Percentiles rank a stretch among this genome's conserved stretches.
These are phyloP conservation scores for Nakazawaea anatomiae DNA, from an alignment of 805 yeast genomes.

Conservation along the genomic window DNA sequence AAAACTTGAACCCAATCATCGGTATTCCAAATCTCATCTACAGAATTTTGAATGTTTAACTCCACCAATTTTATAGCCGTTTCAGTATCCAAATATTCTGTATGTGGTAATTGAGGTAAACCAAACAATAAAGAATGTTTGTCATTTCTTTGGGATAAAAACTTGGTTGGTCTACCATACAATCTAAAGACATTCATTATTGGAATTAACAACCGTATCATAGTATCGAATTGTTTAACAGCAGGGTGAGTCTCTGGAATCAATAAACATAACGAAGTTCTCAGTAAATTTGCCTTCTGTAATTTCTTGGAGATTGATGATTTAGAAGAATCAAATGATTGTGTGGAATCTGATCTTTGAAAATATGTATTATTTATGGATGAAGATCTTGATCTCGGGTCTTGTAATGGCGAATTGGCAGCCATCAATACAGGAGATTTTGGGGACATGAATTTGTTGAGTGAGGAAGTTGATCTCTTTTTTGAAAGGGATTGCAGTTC, in stretches of 20 bases:
- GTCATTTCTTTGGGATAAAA: slow-evolving; percentile 53
- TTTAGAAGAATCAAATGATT: slow-evolving; percentile 19
- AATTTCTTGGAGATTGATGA: slow-evolving; percentile 16
- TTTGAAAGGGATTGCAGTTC: slow-evolving; percentile 13
- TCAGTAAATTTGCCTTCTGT: slow-evolving; percentile 17
- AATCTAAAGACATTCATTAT: slow-evolving; percentile 63
- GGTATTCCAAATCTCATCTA: slow-evolving; percentile 24
- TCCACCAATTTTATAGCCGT: slow-evolving; percentile 24
- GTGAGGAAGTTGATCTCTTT: slow-evolving; percentile 23
- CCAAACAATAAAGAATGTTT: slow-evolving; percentile 58
- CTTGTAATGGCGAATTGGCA: neutral
- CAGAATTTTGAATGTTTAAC: slow-evolving; percentile 25
- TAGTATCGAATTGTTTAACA: slow-evolving; percentile 65
- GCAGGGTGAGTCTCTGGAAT: slow-evolving; percentile 73
- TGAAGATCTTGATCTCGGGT: slow-evolving; percentile 5
- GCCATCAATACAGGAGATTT: neutral
- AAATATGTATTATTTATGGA: slow-evolving; percentile 5
- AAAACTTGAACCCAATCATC: slow-evolving; percentile 30
- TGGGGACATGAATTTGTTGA: slow-evolving; percentile 12
- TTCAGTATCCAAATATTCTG: slow-evolving; percentile 42
- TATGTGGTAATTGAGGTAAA: slow-evolving; percentile 67
- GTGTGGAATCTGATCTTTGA: slow-evolving; percentile 14
- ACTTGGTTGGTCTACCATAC: slow-evolving; percentile 68
- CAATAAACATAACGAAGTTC: slow-evolving; percentile 24
- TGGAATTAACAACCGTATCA: slow-evolving; percentile 65